A percentile compares a stretch with the other conserved stretches of the same genome.
These are phyloP conservation scores for Sclerotinia subarctica DNA, from an alignment of 2,329 filamentous ascomycete species.

Conservation along the genomic window DNA sequence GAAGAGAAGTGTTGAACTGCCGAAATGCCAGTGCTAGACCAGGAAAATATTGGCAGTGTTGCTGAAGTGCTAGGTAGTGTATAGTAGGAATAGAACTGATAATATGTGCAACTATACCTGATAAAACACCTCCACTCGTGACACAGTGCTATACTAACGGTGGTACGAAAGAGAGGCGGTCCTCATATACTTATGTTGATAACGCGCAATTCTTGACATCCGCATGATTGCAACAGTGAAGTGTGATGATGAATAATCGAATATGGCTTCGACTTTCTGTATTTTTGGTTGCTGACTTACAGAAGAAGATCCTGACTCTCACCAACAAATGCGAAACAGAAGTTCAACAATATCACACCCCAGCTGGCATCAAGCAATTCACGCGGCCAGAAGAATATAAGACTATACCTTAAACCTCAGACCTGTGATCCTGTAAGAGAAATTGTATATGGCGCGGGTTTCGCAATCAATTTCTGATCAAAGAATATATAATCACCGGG, in stretches of 20 bases:
- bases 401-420: background rate
- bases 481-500: too few relatives aligned
- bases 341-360: background rate
- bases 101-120: background rate
- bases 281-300: background rate
- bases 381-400: background rate
- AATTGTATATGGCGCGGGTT: background rate
- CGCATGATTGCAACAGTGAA: background rate
- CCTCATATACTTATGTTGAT: slow-evolving; percentile 1
- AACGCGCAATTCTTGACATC: slow-evolving; percentile 3
- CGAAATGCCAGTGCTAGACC: background rate
- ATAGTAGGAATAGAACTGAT: background rate
- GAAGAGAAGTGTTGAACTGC: slow-evolving; percentile 6
- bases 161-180: background rate
- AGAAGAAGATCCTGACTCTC: background rate
- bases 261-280: background rate
- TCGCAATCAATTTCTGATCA: background rate
- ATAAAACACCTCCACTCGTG: background rate
- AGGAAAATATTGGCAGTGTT: background rate
- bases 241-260: background rate
- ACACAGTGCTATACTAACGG: background rate
- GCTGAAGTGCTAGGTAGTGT: background rate
- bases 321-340: background rate
- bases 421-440: background rate
- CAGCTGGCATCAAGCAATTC: background rate